These are phyloP conservation scores for Wallacemonas sp. DNA, from an alignment of 208 protist genomes.

Conservation along the genomic window DNA sequence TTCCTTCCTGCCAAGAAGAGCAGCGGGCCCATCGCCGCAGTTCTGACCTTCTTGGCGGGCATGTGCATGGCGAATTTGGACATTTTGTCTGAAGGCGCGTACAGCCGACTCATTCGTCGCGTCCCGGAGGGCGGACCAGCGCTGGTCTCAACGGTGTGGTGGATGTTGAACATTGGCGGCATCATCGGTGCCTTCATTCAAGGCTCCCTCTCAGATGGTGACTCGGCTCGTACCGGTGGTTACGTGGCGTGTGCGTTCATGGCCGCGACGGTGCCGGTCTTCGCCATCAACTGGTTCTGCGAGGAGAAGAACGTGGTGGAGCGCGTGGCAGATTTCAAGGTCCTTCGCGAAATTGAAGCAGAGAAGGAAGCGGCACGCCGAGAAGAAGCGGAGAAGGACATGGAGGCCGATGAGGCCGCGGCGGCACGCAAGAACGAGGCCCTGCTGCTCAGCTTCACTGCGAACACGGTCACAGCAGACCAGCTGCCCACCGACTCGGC, in stretches of 20 bases:
- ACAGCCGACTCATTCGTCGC: slow-evolving; percentile 33
- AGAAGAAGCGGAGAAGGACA: background rate
- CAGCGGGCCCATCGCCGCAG: slow-evolving; percentile 17
- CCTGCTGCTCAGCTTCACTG: slow-evolving; percentile 4
- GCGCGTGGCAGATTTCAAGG: slow-evolving; percentile 18
- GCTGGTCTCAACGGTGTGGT: slow-evolving; percentile 47
- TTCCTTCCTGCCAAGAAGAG: slow-evolving; percentile 20
- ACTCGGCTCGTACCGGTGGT: slow-evolving; percentile 12
- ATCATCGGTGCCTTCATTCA: slow-evolving; percentile 27
- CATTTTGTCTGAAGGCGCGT: slow-evolving; percentile 40
- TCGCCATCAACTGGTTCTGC: slow-evolving; percentile 38
- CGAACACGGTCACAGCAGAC: background rate
- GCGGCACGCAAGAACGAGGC: slow-evolving; percentile 1
- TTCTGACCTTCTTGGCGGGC: slow-evolving; percentile 29
- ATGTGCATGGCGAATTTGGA: slow-evolving; percentile 39
- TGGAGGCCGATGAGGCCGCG: slow-evolving; percentile 7
- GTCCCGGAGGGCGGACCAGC: slow-evolving; percentile 19
- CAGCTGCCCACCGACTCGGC: background rate
- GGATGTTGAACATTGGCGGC: slow-evolving; percentile 27
- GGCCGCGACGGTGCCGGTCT: slow-evolving; percentile 22
- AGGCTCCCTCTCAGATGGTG: slow-evolving; percentile 30
- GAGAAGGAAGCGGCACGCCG: background rate
- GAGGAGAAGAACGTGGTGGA: slow-evolving; percentile 32
- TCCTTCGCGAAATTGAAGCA: slow-evolving; percentile 13
- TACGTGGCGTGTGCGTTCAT: slow-evolving; percentile 24